Evolutionary conservation across 345 rosid species (phyloP).

Genomic region (Carallia pectinifolia): DNA sequence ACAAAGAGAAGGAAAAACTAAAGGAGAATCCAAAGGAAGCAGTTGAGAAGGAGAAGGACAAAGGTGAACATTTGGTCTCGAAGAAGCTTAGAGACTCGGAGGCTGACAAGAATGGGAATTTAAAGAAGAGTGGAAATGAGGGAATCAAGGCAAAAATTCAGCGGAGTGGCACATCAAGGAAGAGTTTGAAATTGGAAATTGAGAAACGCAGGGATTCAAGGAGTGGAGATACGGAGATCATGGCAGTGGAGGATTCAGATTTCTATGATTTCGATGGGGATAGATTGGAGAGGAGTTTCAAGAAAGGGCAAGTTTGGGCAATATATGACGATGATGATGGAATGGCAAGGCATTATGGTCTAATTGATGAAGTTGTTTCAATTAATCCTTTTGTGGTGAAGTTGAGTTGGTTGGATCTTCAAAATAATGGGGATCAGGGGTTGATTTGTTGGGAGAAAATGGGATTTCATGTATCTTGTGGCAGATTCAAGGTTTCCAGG

Average conservation of each 20-base stretch:
- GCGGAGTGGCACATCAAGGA: slow-evolving; percentile 21
- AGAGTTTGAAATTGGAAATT: slow-evolving; percentile 13
- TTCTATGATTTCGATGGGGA: slow-evolving; percentile 64
- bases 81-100: slow-evolving; percentile 14
- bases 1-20: slow-evolving; percentile 7
- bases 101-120: slow-evolving; percentile 25
- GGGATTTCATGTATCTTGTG: slow-evolving; percentile 54
- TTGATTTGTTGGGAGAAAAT: slow-evolving; percentile 43
- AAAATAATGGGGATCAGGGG: slow-evolving; percentile 42
- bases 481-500: slow-evolving; percentile 57
- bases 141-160: slow-evolving; percentile 21
- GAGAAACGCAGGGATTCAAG: slow-evolving; percentile 19
- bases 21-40: slow-evolving; percentile 26
- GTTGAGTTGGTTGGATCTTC: slow-evolving; percentile 67
- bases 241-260: slow-evolving; percentile 48
- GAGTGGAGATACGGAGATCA: slow-evolving; percentile 26
- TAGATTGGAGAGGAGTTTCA: slow-evolving; percentile 56
- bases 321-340: slow-evolving; percentile 54
- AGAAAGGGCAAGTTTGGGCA: slow-evolving; percentile 90
- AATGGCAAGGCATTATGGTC: slow-evolving; percentile 73
- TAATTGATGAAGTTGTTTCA: slow-evolving; percentile 71
- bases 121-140: slow-evolving; percentile 24
- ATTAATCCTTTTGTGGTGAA: slow-evolving; percentile 67
- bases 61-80: slow-evolving; percentile 11
- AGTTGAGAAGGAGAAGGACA: slow-evolving; percentile 23